Base-by-base conservation (phyloP, 371 early-diverging fungal genomes). In the Apophysomyces trapeziformis region DNA sequence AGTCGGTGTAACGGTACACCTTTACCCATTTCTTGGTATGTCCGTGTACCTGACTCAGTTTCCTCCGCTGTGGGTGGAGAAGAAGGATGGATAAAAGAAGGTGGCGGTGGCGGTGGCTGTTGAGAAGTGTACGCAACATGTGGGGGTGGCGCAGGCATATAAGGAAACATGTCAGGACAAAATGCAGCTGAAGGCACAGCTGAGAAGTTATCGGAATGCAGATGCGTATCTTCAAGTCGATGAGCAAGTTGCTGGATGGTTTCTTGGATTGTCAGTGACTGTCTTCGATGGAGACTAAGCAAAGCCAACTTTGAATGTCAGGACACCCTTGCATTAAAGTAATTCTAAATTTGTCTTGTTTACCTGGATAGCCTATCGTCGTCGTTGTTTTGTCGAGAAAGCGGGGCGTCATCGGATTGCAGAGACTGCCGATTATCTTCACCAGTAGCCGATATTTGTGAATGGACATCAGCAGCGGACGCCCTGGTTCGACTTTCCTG, bases 1-100 rank as follows among this genome's bases (percentile, higher is more conserved):
- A 86, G 62, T 45, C 77, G 77, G 43, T 73, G 74, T 21, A 85
- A 64, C 12, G 85, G 80, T 47, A 85, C 70, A n/a, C 88, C 86
- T 65, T 87, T 87, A 26, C 83, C 85, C 44, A 76, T 72, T 18
- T 79, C 79, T 44, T 73, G 73, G 41, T 69, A 69, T 14, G 64
- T 65, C 37, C 67, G 66, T 43, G 69, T 38, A 35, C 39, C 46
- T 13, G 50, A 7, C 60, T 47, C 14, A 8, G 57, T 44, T 32
- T 41, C 57, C 7, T 38, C 64, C 13, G 64, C 18, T 21, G 61
- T 43, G 44, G 61, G 46, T 8, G 46, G 46, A 13, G 43, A 26
- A 12, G 43, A 47, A 21, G 18, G 61, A 46, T 16, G 54, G 21
- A 50, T 16, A 21, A 50, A 50, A 4, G 54, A 50, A 50, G n/a